These are phyloP conservation scores for Fusarium proliferatum DNA, from an alignment of 2,329 filamentous ascomycete species.

Conservation along the genomic window DNA sequence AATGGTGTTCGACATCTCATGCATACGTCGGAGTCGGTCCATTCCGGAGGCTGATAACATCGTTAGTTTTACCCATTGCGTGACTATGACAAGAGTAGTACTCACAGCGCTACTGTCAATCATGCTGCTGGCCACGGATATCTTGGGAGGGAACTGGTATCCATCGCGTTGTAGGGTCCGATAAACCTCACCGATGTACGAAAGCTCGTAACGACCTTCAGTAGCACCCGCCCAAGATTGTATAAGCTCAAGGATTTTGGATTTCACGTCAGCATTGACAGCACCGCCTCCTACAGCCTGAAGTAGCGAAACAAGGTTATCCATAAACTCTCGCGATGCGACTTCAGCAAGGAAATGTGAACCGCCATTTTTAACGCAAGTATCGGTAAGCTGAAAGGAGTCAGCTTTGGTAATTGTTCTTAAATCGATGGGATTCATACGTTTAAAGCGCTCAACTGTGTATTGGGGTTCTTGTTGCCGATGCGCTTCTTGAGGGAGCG, in stretches of 20 bases:
- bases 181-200: conserved; percentile 91
- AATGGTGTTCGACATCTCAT: conserved; percentile 97
- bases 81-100: conserved; percentile 33
- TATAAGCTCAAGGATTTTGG: conserved; percentile 91
- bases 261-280: conserved; percentile 85
- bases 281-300: conserved; percentile 80
- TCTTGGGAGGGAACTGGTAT: conserved; percentile 87
- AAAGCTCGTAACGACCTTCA: conserved; percentile 83
- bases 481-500: conserved; percentile 92
- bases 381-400: conserved; percentile 81
- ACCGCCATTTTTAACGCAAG: conserved; percentile 98
- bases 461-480: conserved; percentile 97
- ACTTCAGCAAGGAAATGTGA: conserved; percentile 95
- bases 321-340: conserved; percentile 97
- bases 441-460: conserved; percentile 93
- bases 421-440: conserved; percentile 58
- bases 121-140: conserved; percentile 94
- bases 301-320: conserved; percentile 91
- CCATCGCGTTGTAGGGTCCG: conserved; percentile 83
- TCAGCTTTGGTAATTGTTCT: conserved; percentile 23
- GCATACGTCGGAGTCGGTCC: conserved; percentile 97
- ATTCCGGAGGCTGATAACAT: conserved; percentile 82
- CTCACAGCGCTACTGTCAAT: conserved; percentile 93
- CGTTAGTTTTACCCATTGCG: conserved; percentile 5
- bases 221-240: conserved; percentile 94